phyloP scores from a whole-genome alignment of 2,329 filamentous ascomycete genomes.

The Phialemoniopsis sp. region DNA sequence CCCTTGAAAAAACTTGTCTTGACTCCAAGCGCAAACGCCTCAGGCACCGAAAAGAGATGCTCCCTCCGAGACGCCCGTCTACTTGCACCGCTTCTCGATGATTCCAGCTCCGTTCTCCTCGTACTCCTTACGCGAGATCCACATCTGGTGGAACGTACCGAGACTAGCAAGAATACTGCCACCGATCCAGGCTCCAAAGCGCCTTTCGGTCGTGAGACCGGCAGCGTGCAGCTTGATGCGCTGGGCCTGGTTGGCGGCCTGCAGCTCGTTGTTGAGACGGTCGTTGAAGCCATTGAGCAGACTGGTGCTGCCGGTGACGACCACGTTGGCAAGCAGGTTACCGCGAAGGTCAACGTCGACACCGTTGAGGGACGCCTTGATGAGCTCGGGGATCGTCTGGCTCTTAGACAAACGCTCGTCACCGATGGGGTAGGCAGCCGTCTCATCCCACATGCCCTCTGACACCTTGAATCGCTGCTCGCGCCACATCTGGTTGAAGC shows the following conservation, averaged over 20 bases:
- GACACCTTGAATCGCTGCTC: conserved; percentile 80
- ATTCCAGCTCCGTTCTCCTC: conserved; percentile 89
- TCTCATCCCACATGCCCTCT: conserved; percentile 89
- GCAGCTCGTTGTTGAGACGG: conserved; percentile 80
- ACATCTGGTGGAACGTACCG: conserved; percentile 99
- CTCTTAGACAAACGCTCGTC: conserved; percentile 53
- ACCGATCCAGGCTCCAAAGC: conserved; percentile 95
- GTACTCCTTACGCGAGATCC: conserved; percentile 97
- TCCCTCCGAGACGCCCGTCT: conserved; percentile 1
- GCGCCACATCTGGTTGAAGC: conserved; percentile 92
- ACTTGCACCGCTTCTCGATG: conserved; percentile 96
- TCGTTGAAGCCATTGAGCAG: conserved; percentile 91
- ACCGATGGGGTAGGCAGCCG: conserved; percentile 58
- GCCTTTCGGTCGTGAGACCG: conserved; percentile 79
- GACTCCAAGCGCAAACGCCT: too few species aligned
- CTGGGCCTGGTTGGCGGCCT: conserved; percentile 75
- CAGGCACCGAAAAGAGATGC: too few species aligned
- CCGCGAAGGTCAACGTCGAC: conserved; percentile 88
- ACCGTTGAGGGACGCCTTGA: conserved; percentile 70
- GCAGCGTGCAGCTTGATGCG: conserved; percentile 86
- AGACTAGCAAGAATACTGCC: conserved; percentile 93
- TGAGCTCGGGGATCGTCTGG: conserved; percentile 80
- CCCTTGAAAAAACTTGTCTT: not conserved
- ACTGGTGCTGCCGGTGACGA: conserved; percentile 85
- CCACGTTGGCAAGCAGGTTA: conserved; percentile 80